Evolutionary conservation across 2,329 filamentous ascomycete species (phyloP).

Genomic region (Trichophyton equinum): DNA sequence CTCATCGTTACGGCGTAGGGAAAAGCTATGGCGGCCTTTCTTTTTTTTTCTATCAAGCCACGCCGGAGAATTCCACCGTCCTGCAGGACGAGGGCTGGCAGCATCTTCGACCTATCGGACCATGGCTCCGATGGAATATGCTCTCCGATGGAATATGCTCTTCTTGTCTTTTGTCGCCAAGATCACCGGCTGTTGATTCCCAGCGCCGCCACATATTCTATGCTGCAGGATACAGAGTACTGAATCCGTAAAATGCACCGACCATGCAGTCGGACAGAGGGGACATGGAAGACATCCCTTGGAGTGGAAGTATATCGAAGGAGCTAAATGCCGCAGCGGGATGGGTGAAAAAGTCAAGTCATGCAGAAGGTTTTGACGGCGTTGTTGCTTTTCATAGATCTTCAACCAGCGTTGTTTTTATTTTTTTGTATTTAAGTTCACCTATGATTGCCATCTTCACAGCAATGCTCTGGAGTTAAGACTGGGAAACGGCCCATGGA

Average conservation of each 20-base stretch:
- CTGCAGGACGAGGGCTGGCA: background rate
- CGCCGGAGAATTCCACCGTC: background rate
- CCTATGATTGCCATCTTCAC: too few species aligned
- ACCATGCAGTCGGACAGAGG: background rate
- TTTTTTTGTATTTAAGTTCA: too few species aligned
- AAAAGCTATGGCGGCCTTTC: background rate
- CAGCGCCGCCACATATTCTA: background rate
- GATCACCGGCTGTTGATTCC: background rate
- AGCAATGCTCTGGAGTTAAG: too few species aligned
- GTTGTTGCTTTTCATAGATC: background rate
- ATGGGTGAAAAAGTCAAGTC: background rate
- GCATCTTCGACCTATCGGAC: background rate
- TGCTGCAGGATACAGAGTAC: background rate
- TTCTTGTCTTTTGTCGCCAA: background rate
- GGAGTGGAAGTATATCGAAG: background rate
- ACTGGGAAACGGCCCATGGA: too few species aligned
- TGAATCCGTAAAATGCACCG: background rate
- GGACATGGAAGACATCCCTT: background rate
- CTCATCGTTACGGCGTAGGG: too few species aligned
- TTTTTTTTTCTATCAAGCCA: background rate
- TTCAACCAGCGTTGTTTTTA: too few species aligned
- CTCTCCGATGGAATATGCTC: background rate
- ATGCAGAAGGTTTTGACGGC: background rate
- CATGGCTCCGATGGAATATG: background rate
- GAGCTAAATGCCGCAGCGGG: background rate